These are phyloP conservation scores for Sclerotinia minor DNA, from an alignment of 2,329 filamentous ascomycete species.

Conservation along the genomic window DNA sequence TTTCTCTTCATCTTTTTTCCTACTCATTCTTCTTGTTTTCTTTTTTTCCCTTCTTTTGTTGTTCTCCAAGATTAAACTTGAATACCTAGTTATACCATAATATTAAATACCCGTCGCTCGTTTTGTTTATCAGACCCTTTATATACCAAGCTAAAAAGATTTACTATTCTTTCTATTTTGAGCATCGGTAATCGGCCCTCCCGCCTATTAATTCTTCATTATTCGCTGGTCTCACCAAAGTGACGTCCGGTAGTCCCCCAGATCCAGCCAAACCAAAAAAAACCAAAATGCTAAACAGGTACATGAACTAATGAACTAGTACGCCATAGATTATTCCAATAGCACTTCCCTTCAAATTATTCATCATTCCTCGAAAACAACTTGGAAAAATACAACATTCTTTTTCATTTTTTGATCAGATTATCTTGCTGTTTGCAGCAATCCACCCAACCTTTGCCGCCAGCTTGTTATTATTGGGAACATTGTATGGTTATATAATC, in stretches of 20 bases:
- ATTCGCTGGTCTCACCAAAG: conserved; percentile 12
- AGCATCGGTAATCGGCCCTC: conserved; percentile 14
- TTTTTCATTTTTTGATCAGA: conserved; percentile 8
- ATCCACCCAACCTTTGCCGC: background rate
- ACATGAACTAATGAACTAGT: conserved; percentile 2
- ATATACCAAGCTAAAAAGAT: too few relatives aligned
- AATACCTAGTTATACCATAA: background rate
- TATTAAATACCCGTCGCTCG: background rate
- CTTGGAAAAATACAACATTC: conserved; percentile 14
- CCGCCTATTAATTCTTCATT: background rate
- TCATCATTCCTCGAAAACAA: conserved; percentile 22
- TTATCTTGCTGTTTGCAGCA: conserved; percentile 9
- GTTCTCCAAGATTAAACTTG: background rate
- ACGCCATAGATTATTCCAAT: background rate
- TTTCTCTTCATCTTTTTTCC: background rate
- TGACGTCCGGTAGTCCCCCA: conserved; percentile 12
- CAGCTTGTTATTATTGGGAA: background rate
- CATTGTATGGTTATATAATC: conserved; percentile 5
- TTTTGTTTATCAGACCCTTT: background rate
- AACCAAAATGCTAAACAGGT: background rate
- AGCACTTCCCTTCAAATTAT: conserved; percentile 2
- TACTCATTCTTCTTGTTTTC: too few relatives aligned
- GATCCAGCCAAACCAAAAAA: background rate
- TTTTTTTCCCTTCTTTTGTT: background rate
- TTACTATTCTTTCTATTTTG: conserved; percentile 3